Conservation (phyloP, 148 eudicot species). For the Nyssa sinensis region DNA sequence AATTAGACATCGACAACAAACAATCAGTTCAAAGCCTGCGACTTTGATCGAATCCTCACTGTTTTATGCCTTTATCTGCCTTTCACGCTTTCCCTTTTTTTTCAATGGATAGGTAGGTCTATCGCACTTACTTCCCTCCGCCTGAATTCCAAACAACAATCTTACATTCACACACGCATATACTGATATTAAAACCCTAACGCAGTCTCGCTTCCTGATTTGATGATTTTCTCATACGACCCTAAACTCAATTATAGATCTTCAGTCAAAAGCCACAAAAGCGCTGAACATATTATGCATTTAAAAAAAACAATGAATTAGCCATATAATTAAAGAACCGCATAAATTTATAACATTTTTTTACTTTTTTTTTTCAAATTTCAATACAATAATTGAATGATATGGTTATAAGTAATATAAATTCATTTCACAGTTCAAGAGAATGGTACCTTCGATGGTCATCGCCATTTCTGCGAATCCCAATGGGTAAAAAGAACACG, state of each 20-base stretch:
- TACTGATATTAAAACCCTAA: not conserved
- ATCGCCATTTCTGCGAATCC: conserved; percentile 49
- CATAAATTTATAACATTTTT: too few species aligned
- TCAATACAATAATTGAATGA: not conserved
- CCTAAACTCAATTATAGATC: not conserved
- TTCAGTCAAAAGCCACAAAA: not conserved
- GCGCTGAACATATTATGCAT: too few species aligned
- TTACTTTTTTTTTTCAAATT: too few species aligned
- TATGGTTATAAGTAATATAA: not conserved
- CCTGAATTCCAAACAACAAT: not conserved
- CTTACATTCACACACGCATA: too few species aligned
- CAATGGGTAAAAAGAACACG: not conserved
- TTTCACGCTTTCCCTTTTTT: not conserved
- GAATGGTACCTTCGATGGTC: conserved; percentile 61
- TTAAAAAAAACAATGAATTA: too few species aligned
- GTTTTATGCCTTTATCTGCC: not conserved
- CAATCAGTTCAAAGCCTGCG: too few species aligned
- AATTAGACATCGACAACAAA: too few species aligned
- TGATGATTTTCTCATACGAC: not conserved
- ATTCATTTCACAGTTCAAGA: too few species aligned
- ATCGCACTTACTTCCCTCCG: not conserved
- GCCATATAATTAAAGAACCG: too few species aligned
- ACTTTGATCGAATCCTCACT: not conserved
- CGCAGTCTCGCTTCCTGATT: not conserved
- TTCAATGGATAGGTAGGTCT: too few species aligned